phyloP scores from a whole-genome alignment of 306 rosid species.

The Gastrolobium bilobum region DNA sequence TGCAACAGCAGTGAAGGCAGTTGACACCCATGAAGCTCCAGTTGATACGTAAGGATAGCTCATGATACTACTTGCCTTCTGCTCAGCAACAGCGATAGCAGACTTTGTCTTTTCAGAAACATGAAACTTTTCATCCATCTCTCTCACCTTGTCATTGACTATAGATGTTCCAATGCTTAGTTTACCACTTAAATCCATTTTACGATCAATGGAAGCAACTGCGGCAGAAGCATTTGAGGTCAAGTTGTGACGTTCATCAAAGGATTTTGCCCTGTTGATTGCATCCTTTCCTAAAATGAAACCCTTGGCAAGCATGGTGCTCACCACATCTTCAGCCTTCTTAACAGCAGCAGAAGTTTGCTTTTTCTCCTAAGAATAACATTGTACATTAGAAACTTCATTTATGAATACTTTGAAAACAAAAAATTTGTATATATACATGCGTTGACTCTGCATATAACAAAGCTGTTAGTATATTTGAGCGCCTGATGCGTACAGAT shows the following conservation, averaged over 20 bases:
- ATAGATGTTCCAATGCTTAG: constrained; percentile 67
- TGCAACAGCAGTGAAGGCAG: constrained; percentile 63
- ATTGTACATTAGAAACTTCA: constrained; percentile 18
- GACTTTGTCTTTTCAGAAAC: constrained; percentile 70
- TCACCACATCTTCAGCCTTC: constrained; percentile 80
- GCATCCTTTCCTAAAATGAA: constrained; percentile 80
- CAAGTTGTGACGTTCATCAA: constrained; percentile 72
- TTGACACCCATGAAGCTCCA: constrained; percentile 77
- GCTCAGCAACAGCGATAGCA: constrained; percentile 72
- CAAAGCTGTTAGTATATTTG: neutral
- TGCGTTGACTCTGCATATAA: too few relatives aligned
- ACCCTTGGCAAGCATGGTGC: constrained; percentile 85
- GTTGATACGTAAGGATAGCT: constrained; percentile 63
- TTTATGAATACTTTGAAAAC: neutral
- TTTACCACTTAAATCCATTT: constrained; percentile 68
- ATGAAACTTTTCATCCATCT: constrained; percentile 67
- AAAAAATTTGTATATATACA: too few relatives aligned
- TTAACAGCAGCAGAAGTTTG: constrained; percentile 54
- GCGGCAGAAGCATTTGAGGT: constrained; percentile 74
- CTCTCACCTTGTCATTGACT: constrained; percentile 72
- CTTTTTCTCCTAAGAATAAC: constrained; percentile 49
- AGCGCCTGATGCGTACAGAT: neutral
- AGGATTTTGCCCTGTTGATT: constrained; percentile 69
- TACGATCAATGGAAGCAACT: constrained; percentile 67
- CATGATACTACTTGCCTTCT: constrained; percentile 70